Conservation (phyloP, 306 rosid species). For the Rosa chinensis region DNA sequence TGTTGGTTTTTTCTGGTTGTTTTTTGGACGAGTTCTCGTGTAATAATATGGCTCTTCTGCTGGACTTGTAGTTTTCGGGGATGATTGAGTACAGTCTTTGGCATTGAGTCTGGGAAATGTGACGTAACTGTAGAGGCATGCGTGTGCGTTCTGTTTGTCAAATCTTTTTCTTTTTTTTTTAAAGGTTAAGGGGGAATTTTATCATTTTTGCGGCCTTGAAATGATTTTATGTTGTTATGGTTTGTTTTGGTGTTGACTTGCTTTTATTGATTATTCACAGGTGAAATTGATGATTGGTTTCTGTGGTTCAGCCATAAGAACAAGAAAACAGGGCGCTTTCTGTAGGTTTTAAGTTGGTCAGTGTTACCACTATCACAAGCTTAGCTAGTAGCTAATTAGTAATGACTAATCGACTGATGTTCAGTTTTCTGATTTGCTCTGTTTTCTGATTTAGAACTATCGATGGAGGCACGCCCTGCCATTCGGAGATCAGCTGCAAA, state of each 20-base stretch:
- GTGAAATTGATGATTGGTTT: slow-evolving; percentile 52
- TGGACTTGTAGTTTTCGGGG: not conserved
- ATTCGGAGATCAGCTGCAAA: slow-evolving; percentile 61
- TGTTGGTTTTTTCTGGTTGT: not conserved
- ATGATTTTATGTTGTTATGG: slow-evolving; percentile 14
- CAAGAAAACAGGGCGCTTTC: slow-evolving; percentile 25
- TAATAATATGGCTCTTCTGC: not conserved
- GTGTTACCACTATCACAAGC: slow-evolving; percentile 24
- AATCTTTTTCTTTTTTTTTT: not conserved
- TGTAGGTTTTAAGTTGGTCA: slow-evolving; percentile 45
- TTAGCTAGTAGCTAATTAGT: slow-evolving; percentile 22
- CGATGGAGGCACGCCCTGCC: slow-evolving; percentile 78
- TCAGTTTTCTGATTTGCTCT: not conserved
- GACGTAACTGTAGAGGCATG: not conserved
- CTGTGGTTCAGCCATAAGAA: slow-evolving; percentile 37
- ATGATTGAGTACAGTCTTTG: not conserved
- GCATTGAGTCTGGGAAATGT: not conserved
- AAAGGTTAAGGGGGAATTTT: not conserved
- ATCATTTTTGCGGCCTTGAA: slow-evolving; percentile 27
- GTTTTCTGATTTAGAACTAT: slow-evolving; percentile 46
- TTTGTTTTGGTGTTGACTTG: slow-evolving; percentile 30
- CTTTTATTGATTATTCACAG: slow-evolving; percentile 24
- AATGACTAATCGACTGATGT: slow-evolving; percentile 32
- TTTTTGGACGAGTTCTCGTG: not conserved
- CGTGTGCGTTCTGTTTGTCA: not conserved